Base-by-base conservation (phyloP, 2,329 filamentous ascomycete species). In the Colletotrichum tabaci region DNA sequence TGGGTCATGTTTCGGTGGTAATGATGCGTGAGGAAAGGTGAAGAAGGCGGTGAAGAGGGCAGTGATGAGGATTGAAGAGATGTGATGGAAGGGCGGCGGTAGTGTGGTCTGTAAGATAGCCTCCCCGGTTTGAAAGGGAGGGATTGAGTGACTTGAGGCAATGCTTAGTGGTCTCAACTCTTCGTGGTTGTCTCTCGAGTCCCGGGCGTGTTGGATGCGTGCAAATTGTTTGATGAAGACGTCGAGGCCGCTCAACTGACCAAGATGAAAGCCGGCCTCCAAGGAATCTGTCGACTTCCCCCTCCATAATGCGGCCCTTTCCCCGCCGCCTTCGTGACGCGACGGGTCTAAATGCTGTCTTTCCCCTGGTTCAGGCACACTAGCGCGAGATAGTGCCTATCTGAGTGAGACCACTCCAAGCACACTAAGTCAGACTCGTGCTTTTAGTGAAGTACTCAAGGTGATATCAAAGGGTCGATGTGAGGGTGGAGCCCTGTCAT, bases 1-100 rank as follows among this genome's bases (percentile, higher is more conserved):
- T 85, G 60, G 26, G 65, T 18, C 74, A 73, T 75, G 26, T 4
- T 13, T 44, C 26, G 47, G 47, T 16, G 13, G n/a, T 23, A 35
- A 3, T 23, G 12, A 15, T 35, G 15, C n/a, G 47, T 26, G 40
- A 26, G 26, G 4, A 15, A 49, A 16, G 30, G 21, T 55, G 21
- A 15, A 15, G 40, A 30, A 61, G 18, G n/a, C 26, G 44, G 58
- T 61, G 46, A 30, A 9, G 30, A 9, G 8, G 30, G 6, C 30
- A 30, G 30, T 30, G 30, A 30, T 30, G 30, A 55, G 47, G 35
- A 40, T 61, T n/a, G 30, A 40, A 44, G 57, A 58, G 3, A n/a
- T 4, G 57, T 2, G 42, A 38, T 10, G 16, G 61, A 15, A 7
- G 21, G 16, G 21, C 12, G 35, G 18, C 23, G 38, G 30, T 30